phyloP scores from a whole-genome alignment of 305 asterid genomes.

The Ajuga reptans region DNA sequence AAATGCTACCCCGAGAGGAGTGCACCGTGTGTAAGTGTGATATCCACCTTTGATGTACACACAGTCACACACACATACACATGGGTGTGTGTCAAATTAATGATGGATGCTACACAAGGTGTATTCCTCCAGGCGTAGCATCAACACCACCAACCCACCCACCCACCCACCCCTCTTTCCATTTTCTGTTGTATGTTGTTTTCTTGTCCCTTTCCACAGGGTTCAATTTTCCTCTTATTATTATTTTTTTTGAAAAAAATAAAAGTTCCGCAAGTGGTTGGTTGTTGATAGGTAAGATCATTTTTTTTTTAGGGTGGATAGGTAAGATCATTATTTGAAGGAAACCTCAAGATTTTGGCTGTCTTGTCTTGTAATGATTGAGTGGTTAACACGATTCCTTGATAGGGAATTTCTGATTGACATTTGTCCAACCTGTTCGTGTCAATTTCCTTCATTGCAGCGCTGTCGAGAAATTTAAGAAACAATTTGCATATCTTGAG shows the following conservation, averaged over 20 bases:
- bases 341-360: not conserved
- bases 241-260: too few relatives aligned
- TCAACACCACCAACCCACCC: too few relatives aligned
- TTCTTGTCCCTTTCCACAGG: not conserved
- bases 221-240: not conserved
- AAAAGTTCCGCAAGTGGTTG: too few relatives aligned
- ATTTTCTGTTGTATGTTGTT: too few relatives aligned
- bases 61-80: too few relatives aligned
- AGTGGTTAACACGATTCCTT: not conserved
- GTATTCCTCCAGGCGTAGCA: too few relatives aligned
- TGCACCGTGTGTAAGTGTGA: too few relatives aligned
- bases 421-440: not conserved
- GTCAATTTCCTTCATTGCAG: slow-evolving; percentile 28
- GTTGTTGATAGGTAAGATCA: not conserved
- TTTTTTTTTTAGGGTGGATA: not conserved
- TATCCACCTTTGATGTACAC: too few relatives aligned
- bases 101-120: too few relatives aligned
- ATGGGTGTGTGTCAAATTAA: too few relatives aligned
- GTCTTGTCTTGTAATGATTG: not conserved
- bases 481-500: slow-evolving; percentile 86
- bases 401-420: not conserved
- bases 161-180: too few relatives aligned
- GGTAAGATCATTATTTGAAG: not conserved
- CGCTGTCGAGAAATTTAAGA: slow-evolving; percentile 94
- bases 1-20: too few relatives aligned